Evolutionary conservation across 495 filamentous ascomycete species (phyloP), one percentile per base, ranked within the genome.

Genomic region (Neurospora sublineolata): DNA sequence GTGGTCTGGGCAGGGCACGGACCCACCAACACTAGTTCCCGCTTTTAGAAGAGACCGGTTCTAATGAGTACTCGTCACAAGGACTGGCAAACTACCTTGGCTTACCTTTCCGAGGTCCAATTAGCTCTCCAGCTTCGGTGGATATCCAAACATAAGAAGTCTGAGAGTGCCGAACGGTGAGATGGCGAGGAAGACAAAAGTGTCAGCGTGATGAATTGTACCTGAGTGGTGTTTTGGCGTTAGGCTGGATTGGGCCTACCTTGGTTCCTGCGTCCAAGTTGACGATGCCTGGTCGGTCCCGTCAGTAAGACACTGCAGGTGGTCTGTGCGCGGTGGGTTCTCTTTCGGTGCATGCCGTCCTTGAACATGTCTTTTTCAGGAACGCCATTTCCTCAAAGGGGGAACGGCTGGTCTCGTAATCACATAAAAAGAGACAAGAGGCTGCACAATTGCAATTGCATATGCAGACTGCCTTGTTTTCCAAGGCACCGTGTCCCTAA

Each of bases 201-300:
- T 39, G 38, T 42, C 42, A 46, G n/a, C n/a, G 42, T 20, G 42
- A 46, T 46, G 42, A 23, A 23, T 20, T 52, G 20, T 52, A 20
- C 44, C 44, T 52, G 44, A 52, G 67, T 77, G 68, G 39, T 70
- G 73, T 72, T 72, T 72, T 71, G 67, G 39, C 71, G 73, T 44
- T 71, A 74, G 71, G 44, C 73, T 70, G 67, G 39, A 74, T 78
- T 71, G 20, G 77, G 74, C 64, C 64, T 77, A 72, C n/a, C n/a
- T n/a, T n/a, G n/a, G 74, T 60, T 44, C 12, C 67, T 72, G 69
- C 23, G 72, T 67, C 72, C 67, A 70, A 69, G 58, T 75, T 44
- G 40, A 42, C 37, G 37, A 39, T 39, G 10, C 37, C 37, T 12
- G 12, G 39, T 40, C 41, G 41, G 41, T 44, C 41, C 41, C 41